Percentiles rank a stretch among this genome's conserved stretches.
These are phyloP conservation scores for Kwoniella sp. DNA, from an alignment of 768 basidiomycete species.

Conservation along the genomic window DNA sequence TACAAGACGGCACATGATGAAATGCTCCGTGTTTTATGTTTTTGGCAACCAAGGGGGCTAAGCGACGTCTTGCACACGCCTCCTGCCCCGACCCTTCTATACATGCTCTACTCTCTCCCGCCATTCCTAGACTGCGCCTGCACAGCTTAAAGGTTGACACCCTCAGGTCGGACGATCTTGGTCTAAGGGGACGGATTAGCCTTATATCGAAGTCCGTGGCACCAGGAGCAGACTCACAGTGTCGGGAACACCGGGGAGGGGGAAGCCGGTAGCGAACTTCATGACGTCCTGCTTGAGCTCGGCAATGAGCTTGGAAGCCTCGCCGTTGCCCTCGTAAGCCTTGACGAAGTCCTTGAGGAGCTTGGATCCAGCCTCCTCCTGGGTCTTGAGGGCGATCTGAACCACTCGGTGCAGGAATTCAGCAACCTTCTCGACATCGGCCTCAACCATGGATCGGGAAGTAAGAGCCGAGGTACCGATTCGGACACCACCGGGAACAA, in stretches of 20 bases:
- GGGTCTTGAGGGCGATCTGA: conserved; percentile 79
- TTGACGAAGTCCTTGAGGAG: conserved; percentile 92
- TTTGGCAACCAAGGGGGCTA: too few relatives aligned
- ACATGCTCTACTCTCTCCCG: too few relatives aligned
- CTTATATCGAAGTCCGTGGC: neutral
- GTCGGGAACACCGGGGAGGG: conserved; percentile 77
- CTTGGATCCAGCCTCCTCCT: conserved; percentile 92
- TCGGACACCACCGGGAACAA: conserved; percentile 93
- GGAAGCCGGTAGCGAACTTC: conserved; percentile 79
- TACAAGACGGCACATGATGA: conserved; percentile 17
- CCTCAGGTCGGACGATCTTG: conserved; percentile 31
- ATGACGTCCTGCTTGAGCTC: conserved; percentile 74
- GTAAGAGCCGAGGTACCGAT: conserved; percentile 92
- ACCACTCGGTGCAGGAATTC: conserved; percentile 90
- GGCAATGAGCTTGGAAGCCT: conserved; percentile 66
- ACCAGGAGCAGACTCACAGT: conserved; percentile 34
- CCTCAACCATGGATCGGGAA: conserved; percentile 85
- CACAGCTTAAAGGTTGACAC: conserved; percentile 31
- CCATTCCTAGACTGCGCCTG: neutral
- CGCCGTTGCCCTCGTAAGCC: conserved; percentile 53
- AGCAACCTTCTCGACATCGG: conserved; percentile 79
- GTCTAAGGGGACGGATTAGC: neutral
- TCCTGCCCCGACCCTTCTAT: too few relatives aligned
- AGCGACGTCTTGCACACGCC: too few relatives aligned
- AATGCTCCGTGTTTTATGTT: too few relatives aligned